These are phyloP conservation scores for Irpex sp. DNA, from an alignment of 1,284 basidiomycete genomes.

Conservation along the genomic window DNA sequence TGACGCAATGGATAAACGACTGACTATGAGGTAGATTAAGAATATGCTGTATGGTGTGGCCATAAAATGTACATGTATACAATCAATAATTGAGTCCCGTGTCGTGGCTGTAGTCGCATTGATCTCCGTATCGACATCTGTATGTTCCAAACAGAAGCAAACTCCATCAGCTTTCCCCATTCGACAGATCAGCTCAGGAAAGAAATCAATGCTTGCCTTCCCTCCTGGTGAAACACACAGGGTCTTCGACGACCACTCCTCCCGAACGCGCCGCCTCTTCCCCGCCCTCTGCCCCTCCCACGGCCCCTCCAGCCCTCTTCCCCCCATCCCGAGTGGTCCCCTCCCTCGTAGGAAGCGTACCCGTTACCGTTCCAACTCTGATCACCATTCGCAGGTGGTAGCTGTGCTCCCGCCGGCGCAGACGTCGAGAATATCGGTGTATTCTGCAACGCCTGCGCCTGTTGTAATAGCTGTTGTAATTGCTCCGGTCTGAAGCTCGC, in stretches of 20 bases:
- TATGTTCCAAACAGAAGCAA: constrained; percentile 28
- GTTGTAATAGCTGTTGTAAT: constrained; percentile 59
- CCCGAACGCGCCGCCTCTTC: constrained; percentile 52
- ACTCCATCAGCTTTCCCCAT: constrained; percentile 45
- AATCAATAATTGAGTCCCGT: constrained; percentile 18
- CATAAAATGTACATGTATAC: constrained; percentile 3
- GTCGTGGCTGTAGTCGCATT: constrained; percentile 78
- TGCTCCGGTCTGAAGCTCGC: constrained; percentile 52
- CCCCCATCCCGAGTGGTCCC: constrained; percentile 42
- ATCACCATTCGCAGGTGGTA: constrained; percentile 13
- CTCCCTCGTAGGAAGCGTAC: constrained; percentile 40
- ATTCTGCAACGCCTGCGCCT: constrained; percentile 36
- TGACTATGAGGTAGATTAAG: not conserved
- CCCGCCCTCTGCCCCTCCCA: constrained; percentile 41
- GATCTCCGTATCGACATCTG: constrained; percentile 84
- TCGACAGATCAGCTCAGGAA: constrained; percentile 31
- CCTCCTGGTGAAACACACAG: constrained; percentile 83
- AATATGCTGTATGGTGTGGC: constrained; percentile 10
- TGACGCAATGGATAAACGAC: too few species aligned
- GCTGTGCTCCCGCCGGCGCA: not conserved
- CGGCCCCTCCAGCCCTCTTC: constrained; percentile 37
- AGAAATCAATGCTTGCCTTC: constrained; percentile 73
- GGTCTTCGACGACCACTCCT: constrained; percentile 71
- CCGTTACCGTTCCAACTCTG: constrained; percentile 33
- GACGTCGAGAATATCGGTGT: constrained; percentile 8